Base-by-base conservation (phyloP, 345 rosid genomes). In the Psidium friedrichsthalianum region DNA sequence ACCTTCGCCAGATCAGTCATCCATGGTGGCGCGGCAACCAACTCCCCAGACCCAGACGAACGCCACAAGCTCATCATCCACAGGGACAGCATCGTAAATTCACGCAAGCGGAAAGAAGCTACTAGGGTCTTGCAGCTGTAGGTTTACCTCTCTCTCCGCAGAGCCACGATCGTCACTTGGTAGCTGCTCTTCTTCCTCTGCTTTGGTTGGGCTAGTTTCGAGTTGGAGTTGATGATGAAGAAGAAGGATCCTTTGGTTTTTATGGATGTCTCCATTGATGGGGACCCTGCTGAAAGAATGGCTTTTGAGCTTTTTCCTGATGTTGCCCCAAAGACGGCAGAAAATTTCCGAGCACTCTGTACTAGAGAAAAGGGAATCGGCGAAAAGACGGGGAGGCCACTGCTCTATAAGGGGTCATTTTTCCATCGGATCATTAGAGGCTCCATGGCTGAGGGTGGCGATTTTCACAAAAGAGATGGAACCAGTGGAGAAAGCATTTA, bases 341-440 rank as follows among this genome's bases (percentile, higher is more conserved):
- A 97, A 90, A 97, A 97, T 90, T 96, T 96, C 82, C 98, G 95
- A 53, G 98, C 98, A 47, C 96, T 97, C 51, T 97, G 99, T 90
- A 96, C 99, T 89, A 99, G 99, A 83, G 99, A 97, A 88, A 97
- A 92, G 87, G 99, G 99, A 78, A 90, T 94, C 51, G 95, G 99
- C 78, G 94, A 94, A 55, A 94, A 81, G 91, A 92, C 94, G 89
- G 98, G 98, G 82, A 97, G 91, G 84, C 93, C 94, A n/a, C 88
- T 97, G 92, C 96, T 94, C 93, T 96, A 91, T 91, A 97, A 95
- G 92, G 99, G 99, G 11, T 95, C 99, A 74, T 97, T 97, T 88
- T 97, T 97, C 89, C 99, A 97, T 88, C 91, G 89, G 36, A 90
- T 97, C 84, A 87, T 96, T 84, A 93, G 90, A 90, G 99, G 98